These are phyloP conservation scores for Coelastrella sp. DNA, from an alignment of 139 green algal species.

Conservation along the genomic window DNA sequence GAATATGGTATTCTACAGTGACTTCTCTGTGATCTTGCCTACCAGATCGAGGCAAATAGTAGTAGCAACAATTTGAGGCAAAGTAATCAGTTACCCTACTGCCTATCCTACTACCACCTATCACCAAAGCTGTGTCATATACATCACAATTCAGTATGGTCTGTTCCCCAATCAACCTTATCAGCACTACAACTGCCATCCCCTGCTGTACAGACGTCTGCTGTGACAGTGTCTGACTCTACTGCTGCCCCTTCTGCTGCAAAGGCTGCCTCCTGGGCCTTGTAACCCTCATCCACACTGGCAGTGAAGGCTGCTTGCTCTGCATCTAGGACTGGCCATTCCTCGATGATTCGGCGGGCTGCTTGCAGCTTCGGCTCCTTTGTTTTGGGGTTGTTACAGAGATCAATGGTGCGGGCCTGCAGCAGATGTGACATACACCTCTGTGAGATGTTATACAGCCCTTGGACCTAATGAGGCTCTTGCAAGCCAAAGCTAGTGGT, in stretches of 20 bases:
- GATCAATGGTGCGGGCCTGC: conserved; percentile 97
- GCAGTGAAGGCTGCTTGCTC: conserved; percentile 64
- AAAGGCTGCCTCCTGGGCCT: conserved; percentile 21
- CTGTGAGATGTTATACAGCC: too few species aligned
- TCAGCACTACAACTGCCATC: neutral
- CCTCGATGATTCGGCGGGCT: conserved; percentile 91
- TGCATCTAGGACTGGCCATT: conserved; percentile 90
- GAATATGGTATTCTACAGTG: too few species aligned
- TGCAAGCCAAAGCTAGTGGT: too few species aligned
- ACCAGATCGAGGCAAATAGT: too few species aligned
- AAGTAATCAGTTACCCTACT: too few species aligned
- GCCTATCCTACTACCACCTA: too few species aligned
- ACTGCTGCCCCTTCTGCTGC: conserved; percentile 4
- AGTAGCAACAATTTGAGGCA: too few species aligned
- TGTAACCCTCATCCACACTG: conserved; percentile 22
- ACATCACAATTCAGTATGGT: neutral
- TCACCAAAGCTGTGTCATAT: too few species aligned
- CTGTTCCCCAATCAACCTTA: neutral
- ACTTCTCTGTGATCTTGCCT: too few species aligned
- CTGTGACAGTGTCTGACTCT: conserved; percentile 9
- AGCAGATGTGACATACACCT: conserved; percentile 5
- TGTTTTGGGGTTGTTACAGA: conserved; percentile 99
- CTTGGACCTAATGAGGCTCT: too few species aligned
- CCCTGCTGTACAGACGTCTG: neutral
- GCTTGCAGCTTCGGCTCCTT: conserved; percentile 99